Conservation (phyloP, 2,329 filamentous ascomycete genomes). For the Cadophora gregata region DNA sequence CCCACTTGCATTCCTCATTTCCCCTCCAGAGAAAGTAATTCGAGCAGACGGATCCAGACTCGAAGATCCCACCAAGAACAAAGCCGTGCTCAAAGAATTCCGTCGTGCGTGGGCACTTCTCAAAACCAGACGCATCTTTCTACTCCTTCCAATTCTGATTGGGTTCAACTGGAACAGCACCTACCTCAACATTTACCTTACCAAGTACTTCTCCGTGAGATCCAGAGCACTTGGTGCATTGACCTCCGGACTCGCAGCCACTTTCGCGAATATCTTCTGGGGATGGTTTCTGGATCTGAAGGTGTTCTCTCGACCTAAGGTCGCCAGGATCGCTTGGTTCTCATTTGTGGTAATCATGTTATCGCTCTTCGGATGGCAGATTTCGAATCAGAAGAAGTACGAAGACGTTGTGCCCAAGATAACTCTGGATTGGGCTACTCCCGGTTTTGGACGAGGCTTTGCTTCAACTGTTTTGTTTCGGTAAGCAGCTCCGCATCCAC, state of each 20-base stretch:
- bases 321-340: constrained; percentile 57
- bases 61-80: constrained; percentile 59
- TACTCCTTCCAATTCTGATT: constrained; percentile 69
- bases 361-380: constrained; percentile 54
- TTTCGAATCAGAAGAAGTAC: constrained; percentile 55
- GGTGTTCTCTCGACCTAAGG: constrained; percentile 42
- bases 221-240: constrained; percentile 72
- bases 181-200: constrained; percentile 62
- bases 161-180: constrained; percentile 68
- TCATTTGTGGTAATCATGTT: constrained; percentile 68
- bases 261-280: constrained; percentile 67
- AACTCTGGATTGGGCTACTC: constrained; percentile 64
- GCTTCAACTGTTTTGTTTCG: constrained; percentile 53
- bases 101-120: constrained; percentile 63
- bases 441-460: constrained; percentile 69
- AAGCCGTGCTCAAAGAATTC: constrained; percentile 64
- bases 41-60: constrained; percentile 62
- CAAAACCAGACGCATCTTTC: constrained; percentile 61
- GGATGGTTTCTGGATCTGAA: constrained; percentile 48
- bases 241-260: constrained; percentile 68
- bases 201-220: constrained; percentile 71
- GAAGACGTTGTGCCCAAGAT: constrained; percentile 53
- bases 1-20: constrained; percentile 66
- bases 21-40: constrained; percentile 64
- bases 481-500: constrained; percentile 37